Evolutionary conservation across 441 rosid genomes (phyloP).

Genomic region (Mallotus japonicus): DNA sequence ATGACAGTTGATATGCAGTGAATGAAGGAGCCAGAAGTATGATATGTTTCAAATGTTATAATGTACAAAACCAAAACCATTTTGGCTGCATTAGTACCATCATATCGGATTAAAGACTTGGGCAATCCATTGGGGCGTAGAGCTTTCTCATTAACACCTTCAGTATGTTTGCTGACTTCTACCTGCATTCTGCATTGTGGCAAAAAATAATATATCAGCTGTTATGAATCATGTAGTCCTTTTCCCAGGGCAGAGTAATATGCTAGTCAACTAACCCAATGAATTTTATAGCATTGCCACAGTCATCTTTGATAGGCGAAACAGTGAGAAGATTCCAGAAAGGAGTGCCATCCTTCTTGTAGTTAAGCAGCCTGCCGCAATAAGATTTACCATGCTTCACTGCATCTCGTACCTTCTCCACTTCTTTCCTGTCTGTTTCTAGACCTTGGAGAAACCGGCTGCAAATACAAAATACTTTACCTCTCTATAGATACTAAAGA

Average conservation of each 20-base stretch:
- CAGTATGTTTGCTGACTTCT: constrained; percentile 94
- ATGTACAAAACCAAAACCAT: neutral
- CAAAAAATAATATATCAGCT: neutral
- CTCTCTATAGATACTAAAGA: neutral
- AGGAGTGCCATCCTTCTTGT: constrained; percentile 84
- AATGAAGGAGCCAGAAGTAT: neutral
- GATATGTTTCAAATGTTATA: neutral
- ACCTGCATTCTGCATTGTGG: constrained; percentile 83
- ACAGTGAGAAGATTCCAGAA: constrained; percentile 97
- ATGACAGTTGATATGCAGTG: neutral
- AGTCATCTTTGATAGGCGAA: constrained; percentile 80
- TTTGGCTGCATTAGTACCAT: constrained; percentile 43
- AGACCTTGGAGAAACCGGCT: constrained; percentile 97
- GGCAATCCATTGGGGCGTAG: constrained; percentile 94
- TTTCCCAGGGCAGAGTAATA: neutral
- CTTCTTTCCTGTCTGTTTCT: constrained; percentile 72
- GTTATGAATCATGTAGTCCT: neutral
- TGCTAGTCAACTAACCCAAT: constrained; percentile 54
- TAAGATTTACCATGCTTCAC: constrained; percentile 68
- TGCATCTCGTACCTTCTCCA: constrained; percentile 67
- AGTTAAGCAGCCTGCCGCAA: constrained; percentile 90
- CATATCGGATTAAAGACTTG: constrained; percentile 82
- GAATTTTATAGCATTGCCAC: constrained; percentile 79
- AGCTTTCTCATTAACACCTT: constrained; percentile 70
- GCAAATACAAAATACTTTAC: constrained; percentile 24